Percentiles rank a stretch among this genome's conserved stretches.
These are phyloP conservation scores for Zopfia rhizophila DNA, from an alignment of 2,329 filamentous ascomycete species.

Conservation along the genomic window DNA sequence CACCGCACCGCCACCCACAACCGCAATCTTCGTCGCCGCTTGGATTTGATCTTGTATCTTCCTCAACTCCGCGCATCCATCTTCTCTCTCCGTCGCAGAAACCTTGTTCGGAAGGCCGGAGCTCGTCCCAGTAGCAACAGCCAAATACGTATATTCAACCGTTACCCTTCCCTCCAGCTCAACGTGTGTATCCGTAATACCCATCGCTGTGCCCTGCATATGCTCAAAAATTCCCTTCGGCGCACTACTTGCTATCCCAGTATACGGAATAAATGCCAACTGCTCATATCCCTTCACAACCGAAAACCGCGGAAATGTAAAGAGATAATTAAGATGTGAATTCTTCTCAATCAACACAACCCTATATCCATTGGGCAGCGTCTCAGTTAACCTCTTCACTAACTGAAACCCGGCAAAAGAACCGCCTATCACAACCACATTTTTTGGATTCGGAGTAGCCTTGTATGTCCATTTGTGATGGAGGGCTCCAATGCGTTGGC, in stretches of 20 bases:
- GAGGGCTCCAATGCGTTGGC: slow-evolving; percentile 14
- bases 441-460: slow-evolving; percentile 41
- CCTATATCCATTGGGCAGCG: slow-evolving; percentile 62
- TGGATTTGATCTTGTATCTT: slow-evolving; percentile 60
- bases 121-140: slow-evolving; percentile 67
- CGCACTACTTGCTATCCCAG: slow-evolving; percentile 50
- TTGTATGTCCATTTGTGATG: slow-evolving; percentile 22
- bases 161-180: slow-evolving; percentile 55
- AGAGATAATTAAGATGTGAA: slow-evolving; percentile 70
- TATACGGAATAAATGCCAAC: slow-evolving; percentile 71
- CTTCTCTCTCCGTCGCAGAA: slow-evolving; percentile 53
- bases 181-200: slow-evolving; percentile 53
- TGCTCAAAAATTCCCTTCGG: slow-evolving; percentile 51
- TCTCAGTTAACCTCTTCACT: slow-evolving; percentile 59
- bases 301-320: slow-evolving; percentile 68
- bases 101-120: slow-evolving; percentile 62
- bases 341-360: slow-evolving; percentile 69
- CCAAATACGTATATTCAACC: slow-evolving; percentile 65
- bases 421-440: slow-evolving; percentile 67
- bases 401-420: slow-evolving; percentile 67
- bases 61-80: slow-evolving; percentile 57
- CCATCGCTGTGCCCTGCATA: slow-evolving; percentile 56
- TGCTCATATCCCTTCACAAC: slow-evolving; percentile 67
- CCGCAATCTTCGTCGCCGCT: slow-evolving; percentile 57
- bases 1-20: slow-evolving; percentile 67